Evolutionary conservation across 768 basidiomycete species (phyloP), one percentile per base, ranked within the genome.

Genomic region (Mycena metata): DNA sequence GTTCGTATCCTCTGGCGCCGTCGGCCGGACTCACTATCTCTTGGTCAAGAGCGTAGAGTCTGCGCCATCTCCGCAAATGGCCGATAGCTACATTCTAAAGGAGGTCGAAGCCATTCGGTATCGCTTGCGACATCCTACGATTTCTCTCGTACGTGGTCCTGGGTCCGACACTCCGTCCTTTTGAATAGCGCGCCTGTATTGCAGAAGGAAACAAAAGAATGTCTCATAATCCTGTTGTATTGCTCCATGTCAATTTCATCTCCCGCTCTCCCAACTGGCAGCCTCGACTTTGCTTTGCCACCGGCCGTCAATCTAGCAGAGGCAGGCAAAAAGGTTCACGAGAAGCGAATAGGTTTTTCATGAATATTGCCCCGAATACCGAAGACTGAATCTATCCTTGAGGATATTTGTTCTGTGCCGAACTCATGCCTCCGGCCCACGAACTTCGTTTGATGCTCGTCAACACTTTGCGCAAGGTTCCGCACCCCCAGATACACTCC

Each of bases 381-480:
- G 2, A 33, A 39, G 26, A 61, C 63, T 71, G 23, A 62, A 52
- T n/a, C 39, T 43, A 39, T 23, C 54, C 23, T 60, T 7, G 70
- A 96, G 94, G 93, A 15, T 95, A 95, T 79, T 78, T 91, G 9
- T 95, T 93, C 75, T 95, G 94, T 74, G 78, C 84, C 60, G 89
- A 92, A 74, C 77, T 93, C 23, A 93, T 96, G 89, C 86, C 88
- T 43, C 73, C 80, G 10, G 77, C 84, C 42, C 89, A 94, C 74
- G 93, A 94, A 67, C 81, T 95, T 36, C 86, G 89, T 57, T 81
- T 96, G 24, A 94, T 96, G 91, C 84, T 95, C 23, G 90, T 96
- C 65, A 96, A 96, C 72, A 95, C 94, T 6, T 76, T 95, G 39
- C 89, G 93, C 69, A 96, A 96, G 85, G 94, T 90, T 72, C 64